Conservation (phyloP, 768 basidiomycete genomes). For the Calocybe gangraenosa region DNA sequence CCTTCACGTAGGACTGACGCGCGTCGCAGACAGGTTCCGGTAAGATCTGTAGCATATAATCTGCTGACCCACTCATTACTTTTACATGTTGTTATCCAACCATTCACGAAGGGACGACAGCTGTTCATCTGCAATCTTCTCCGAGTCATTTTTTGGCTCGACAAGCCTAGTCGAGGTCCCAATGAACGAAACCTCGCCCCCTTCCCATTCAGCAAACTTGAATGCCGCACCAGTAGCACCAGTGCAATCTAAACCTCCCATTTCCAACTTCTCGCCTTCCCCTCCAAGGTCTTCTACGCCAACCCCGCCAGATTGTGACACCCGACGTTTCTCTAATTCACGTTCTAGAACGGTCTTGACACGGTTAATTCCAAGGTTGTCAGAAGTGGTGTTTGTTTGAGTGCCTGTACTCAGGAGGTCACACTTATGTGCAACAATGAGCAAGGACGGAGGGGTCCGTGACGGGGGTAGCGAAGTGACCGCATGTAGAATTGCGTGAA, state of each 20-base stretch:
- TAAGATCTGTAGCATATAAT: too few relatives aligned
- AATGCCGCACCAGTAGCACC: constrained; percentile 52
- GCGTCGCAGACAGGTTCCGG: background rate
- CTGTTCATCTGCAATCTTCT: constrained; percentile 35
- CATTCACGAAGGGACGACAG: constrained; percentile 42
- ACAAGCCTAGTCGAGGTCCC: constrained; percentile 46
- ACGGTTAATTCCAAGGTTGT: constrained; percentile 56
- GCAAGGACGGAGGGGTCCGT: constrained; percentile 50
- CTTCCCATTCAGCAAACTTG: constrained; percentile 80
- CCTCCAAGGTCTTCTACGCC: constrained; percentile 71
- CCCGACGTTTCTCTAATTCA: constrained; percentile 75
- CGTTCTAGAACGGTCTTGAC: constrained; percentile 78
- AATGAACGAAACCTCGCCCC: constrained; percentile 68
- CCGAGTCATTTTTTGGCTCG: constrained; percentile 23
- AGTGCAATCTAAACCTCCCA: constrained; percentile 73
- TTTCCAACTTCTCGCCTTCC: constrained; percentile 58
- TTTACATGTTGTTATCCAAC: constrained; percentile 41
- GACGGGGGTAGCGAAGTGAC: constrained; percentile 73
- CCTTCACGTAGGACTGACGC: too few relatives aligned
- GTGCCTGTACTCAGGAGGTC: constrained; percentile 59
- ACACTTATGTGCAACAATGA: constrained; percentile 73
- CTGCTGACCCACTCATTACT: too few relatives aligned
- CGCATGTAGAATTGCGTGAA: constrained; percentile 68
- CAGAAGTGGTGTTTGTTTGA: constrained; percentile 29
- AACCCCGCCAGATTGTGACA: constrained; percentile 59